Conservation (phyloP, 2,329 filamentous ascomycete genomes). For the Phaeosphaeriaceae sp. region DNA sequence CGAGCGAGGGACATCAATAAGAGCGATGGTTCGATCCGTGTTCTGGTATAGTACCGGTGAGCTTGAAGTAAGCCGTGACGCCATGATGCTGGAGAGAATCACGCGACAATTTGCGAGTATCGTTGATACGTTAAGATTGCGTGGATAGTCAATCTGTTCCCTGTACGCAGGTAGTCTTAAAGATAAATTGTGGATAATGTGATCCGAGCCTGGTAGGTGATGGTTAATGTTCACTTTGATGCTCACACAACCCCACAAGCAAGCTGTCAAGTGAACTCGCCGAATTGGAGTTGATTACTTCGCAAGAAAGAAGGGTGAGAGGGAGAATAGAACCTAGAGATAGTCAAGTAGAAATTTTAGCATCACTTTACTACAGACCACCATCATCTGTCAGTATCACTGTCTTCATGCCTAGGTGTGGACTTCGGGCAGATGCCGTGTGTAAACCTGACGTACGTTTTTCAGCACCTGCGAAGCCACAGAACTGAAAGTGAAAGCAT, state of each 20-base stretch:
- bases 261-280: too few species aligned
- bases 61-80: neutral
- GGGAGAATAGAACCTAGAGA: neutral
- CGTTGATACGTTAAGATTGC: too few species aligned
- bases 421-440: too few species aligned
- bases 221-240: too few species aligned
- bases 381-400: neutral
- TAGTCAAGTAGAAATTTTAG: neutral
- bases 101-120: too few species aligned
- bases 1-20: constrained; percentile 74
- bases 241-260: too few species aligned
- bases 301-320: neutral
- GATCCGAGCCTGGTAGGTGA: too few species aligned
- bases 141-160: too few species aligned
- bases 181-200: too few species aligned
- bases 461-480: neutral
- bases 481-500: neutral
- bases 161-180: too few species aligned
- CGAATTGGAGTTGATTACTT: neutral
- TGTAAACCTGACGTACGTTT: too few species aligned
- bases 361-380: neutral
- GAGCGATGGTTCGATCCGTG: constrained; percentile 56
- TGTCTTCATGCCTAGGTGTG: neutral
- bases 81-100: neutral
- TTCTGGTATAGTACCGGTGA: constrained; percentile 62